These are phyloP conservation scores for Kokia cookei DNA, from an alignment of 441 rosid genomes.

Conservation along the genomic window DNA sequence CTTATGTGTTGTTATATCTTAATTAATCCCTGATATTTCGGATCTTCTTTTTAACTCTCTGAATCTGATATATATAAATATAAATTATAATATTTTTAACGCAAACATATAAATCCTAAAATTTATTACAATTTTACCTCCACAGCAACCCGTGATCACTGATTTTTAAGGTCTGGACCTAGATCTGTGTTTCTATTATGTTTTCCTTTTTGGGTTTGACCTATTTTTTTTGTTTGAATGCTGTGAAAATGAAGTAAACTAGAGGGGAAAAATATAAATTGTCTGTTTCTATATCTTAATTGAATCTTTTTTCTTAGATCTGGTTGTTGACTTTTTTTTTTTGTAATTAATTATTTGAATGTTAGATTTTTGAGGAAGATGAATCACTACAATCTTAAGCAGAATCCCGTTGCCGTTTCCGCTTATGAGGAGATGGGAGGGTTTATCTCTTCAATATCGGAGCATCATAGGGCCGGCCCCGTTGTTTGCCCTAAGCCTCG, in stretches of 20 bases:
- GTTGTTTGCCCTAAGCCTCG: slow-evolving; percentile 84
- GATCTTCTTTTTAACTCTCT: not conserved
- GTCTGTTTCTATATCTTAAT: not conserved
- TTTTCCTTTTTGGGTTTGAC: not conserved
- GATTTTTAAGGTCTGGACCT: not conserved
- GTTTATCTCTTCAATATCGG: slow-evolving; percentile 24
- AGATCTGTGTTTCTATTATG: not conserved
- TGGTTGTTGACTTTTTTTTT: not conserved
- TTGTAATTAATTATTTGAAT: not conserved
- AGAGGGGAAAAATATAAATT: not conserved
- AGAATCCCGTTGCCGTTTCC: slow-evolving; percentile 51
- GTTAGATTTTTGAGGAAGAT: slow-evolving; percentile 28
- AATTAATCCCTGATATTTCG: not conserved
- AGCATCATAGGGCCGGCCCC: slow-evolving; percentile 45
- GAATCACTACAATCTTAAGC: slow-evolving; percentile 60
- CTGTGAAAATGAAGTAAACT: not conserved
- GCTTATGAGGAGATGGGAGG: slow-evolving; percentile 53
- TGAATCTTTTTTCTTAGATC: not conserved
- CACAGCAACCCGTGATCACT: not conserved
- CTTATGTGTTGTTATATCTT: not conserved
- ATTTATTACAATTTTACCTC: not conserved
- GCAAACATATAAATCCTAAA: not conserved
- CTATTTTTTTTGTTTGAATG: not conserved
- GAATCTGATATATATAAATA: not conserved
- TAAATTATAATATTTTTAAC: no score